These are phyloP conservation scores for Annulohypoxylon truncatum DNA, from an alignment of 2,329 filamentous ascomycete genomes.

Conservation along the genomic window DNA sequence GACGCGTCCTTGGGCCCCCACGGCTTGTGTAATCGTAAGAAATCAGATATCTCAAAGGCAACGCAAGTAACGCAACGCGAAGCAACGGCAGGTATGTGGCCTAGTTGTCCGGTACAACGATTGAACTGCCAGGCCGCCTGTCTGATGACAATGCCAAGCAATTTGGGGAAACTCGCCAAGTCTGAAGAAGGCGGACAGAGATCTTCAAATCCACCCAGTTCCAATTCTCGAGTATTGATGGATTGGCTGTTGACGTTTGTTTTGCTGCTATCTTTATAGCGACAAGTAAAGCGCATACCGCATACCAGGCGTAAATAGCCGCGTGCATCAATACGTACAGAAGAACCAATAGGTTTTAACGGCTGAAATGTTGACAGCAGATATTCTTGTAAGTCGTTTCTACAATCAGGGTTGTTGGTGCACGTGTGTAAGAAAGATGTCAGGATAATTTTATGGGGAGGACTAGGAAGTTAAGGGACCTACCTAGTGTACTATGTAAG, in stretches of 20 bases:
- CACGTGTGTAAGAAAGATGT: conserved; percentile 4
- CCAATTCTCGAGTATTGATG: neutral
- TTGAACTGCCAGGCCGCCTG: conserved; percentile 7
- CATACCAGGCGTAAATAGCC: conserved; percentile 7
- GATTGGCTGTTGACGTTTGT: conserved; percentile 14
- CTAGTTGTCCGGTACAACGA: neutral
- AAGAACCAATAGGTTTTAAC: conserved; percentile 1
- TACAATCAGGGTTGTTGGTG: conserved; percentile 7
- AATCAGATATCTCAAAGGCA: neutral
- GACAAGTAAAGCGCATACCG: conserved; percentile 15
- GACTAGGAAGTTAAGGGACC: neutral
- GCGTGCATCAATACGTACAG: neutral
- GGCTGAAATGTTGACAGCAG: conserved; percentile 30
- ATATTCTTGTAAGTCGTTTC: neutral
- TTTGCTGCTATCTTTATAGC: conserved; percentile 15
- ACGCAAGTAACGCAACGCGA: neutral
- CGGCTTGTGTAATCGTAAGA: conserved; percentile 3
- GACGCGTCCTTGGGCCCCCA: conserved; percentile 19
- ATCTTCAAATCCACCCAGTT: conserved; percentile 31
- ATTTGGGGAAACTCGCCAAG: conserved; percentile 30
- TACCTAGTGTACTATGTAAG: neutral
- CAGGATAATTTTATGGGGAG: neutral
- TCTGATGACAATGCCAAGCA: conserved; percentile 31
- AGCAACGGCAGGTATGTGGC: conserved; percentile 4
- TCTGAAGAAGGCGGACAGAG: conserved; percentile 23